These are phyloP conservation scores for Gaillardinia entomophila DNA, from an alignment of 805 yeast genomes.

Conservation along the genomic window DNA sequence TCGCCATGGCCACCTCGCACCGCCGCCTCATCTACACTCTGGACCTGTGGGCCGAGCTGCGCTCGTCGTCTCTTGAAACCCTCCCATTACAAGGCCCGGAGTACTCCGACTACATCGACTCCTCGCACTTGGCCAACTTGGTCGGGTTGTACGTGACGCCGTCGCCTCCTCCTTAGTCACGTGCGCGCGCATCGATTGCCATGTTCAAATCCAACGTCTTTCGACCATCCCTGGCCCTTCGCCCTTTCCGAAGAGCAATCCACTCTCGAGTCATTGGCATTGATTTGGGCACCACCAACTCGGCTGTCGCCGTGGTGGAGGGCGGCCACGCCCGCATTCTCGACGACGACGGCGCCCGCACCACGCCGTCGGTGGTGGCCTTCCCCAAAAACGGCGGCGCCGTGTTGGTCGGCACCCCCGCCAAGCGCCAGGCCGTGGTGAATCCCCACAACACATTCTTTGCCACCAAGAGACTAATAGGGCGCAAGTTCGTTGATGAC, in stretches of 20 bases:
- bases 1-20: too few relatives aligned
- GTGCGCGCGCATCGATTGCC: background rate
- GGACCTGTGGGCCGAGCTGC: too few relatives aligned
- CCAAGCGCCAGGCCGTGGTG: slow-evolving; percentile 71
- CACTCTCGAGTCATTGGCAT: slow-evolving; percentile 58
- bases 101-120: too few relatives aligned
- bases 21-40: too few relatives aligned
- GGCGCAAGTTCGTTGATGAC: slow-evolving; percentile 60
- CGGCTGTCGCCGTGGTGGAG: slow-evolving; percentile 75
- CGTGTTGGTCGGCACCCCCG: slow-evolving; percentile 57
- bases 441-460: slow-evolving; percentile 75
- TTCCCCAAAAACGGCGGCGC: slow-evolving; percentile 30
- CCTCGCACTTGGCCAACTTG: too few relatives aligned
- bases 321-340: slow-evolving; percentile 59
- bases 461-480: slow-evolving; percentile 79
- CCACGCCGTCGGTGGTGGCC: slow-evolving; percentile 78
- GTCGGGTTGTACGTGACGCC: too few relatives aligned
- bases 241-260: slow-evolving; percentile 4
- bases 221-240: background rate
- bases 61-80: too few relatives aligned
- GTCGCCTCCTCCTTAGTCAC: too few relatives aligned
- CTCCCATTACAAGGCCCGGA: too few relatives aligned
- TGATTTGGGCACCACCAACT: slow-evolving; percentile 81
- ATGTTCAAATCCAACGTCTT: too few relatives aligned
- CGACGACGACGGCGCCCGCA: slow-evolving; percentile 73